Conservation (phyloP, 441 rosid genomes). For the Syzygium malaccense region DNA sequence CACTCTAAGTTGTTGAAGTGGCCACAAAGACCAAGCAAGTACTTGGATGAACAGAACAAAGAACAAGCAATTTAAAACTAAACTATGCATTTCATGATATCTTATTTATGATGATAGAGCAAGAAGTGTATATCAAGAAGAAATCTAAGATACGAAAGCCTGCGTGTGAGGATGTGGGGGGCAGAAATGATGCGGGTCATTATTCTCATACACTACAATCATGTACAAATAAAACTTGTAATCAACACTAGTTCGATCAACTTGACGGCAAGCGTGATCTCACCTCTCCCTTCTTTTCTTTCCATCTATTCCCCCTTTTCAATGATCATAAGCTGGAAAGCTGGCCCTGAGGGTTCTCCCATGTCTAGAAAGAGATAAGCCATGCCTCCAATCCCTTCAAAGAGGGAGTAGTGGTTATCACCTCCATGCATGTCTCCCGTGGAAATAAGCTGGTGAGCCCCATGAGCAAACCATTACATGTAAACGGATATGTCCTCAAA, state of each 20-base stretch:
- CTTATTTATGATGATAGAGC: not conserved
- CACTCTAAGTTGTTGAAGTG: not conserved
- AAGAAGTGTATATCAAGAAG: not conserved
- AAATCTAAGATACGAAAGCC: not conserved
- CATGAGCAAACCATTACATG: not conserved
- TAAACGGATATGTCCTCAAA: too few relatives aligned
- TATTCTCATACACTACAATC: not conserved
- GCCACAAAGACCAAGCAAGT: not conserved
- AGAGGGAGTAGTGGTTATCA: slow-evolving; percentile 49
- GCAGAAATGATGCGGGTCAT: not conserved
- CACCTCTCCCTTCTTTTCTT: too few relatives aligned
- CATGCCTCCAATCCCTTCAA: slow-evolving; percentile 80
- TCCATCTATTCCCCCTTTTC: not conserved
- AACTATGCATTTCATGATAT: not conserved
- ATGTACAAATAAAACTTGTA: not conserved
- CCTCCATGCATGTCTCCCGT: slow-evolving; percentile 62
- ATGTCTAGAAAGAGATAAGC: slow-evolving; percentile 62
- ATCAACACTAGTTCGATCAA: too few relatives aligned
- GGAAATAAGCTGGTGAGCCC: slow-evolving; percentile 38
- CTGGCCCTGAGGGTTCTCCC: slow-evolving; percentile 43
- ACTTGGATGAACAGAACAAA: not conserved
- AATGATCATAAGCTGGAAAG: slow-evolving; percentile 66
- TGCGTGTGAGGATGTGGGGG: not conserved
- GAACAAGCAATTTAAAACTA: not conserved
- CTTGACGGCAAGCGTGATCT: too few relatives aligned